phyloP scores from a whole-genome alignment of 139 green algal genomes.

The Volvox africanus region DNA sequence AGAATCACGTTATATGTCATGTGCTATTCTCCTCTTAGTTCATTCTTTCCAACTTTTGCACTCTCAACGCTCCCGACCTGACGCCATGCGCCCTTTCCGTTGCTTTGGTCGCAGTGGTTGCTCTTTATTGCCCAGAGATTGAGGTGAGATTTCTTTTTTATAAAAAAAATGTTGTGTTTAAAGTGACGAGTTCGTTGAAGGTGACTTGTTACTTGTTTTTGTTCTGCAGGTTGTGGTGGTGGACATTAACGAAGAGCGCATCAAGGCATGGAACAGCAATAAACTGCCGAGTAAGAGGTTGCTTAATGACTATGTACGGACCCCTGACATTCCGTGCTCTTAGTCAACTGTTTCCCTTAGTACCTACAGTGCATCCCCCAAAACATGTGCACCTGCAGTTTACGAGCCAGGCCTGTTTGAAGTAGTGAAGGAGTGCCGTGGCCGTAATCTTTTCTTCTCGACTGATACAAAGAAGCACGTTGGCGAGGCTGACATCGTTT shows the following conservation, averaged over 20 bases:
- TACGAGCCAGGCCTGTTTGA: constrained; percentile 98
- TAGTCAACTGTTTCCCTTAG: no score
- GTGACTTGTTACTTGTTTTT: background rate
- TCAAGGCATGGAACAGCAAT: constrained; percentile 95
- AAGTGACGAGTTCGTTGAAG: background rate
- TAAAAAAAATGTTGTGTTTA: background rate
- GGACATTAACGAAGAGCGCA: constrained; percentile 63
- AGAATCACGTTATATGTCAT: no score
- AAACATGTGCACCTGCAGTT: constrained; percentile 53
- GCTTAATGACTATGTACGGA: no score
- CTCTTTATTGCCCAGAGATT: constrained; percentile 96
- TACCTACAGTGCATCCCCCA: no score
- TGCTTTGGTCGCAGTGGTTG: constrained; percentile 75
- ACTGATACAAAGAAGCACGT: constrained; percentile 96
- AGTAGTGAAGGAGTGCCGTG: constrained; percentile 86
- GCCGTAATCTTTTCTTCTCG: constrained; percentile 97
- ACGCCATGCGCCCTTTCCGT: no score
- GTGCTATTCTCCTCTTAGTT: no score
- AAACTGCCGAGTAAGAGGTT: constrained; percentile 87
- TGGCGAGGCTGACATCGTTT: constrained; percentile 96
- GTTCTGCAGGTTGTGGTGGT: constrained; percentile 31
- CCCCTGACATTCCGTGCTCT: no score
- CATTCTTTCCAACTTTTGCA: no score
- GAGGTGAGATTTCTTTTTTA: constrained; percentile 71
- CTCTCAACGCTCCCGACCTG: no score